Percentiles rank a stretch among this genome's conserved stretches.
Evolutionary conservation across 164 flowering plant genomes (phyloP).

Genomic region (Liriodendron chinense): DNA sequence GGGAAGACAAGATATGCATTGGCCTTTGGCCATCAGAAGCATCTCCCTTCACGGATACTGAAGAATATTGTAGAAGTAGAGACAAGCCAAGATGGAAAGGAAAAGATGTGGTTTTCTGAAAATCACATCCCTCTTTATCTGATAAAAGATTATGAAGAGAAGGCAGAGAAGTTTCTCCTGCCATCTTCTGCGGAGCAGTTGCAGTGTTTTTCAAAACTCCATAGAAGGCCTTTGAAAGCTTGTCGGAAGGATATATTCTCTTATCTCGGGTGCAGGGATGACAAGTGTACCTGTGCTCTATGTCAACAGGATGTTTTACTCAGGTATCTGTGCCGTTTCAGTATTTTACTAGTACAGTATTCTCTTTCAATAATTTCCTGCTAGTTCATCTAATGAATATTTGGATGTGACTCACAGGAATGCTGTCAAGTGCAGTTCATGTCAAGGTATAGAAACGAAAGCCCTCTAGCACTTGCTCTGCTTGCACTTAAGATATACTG

Average conservation of each 20-base stretch:
- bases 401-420: conserved; percentile 45
- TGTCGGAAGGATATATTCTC: conserved; percentile 53
- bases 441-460: conserved; percentile 61
- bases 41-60: conserved; percentile 85
- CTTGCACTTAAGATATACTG: background rate
- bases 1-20: conserved; percentile 62
- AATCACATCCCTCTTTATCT: conserved; percentile 73
- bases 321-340: conserved; percentile 38
- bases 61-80: conserved; percentile 67
- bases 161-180: conserved; percentile 19
- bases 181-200: conserved; percentile 24
- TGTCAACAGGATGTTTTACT: conserved; percentile 63
- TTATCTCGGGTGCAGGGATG: conserved; percentile 54
- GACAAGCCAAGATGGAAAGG: conserved; percentile 49
- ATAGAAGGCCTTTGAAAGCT: conserved; percentile 51
- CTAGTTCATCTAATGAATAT: conserved; percentile 10
- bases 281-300: conserved; percentile 53
- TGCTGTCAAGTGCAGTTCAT: conserved; percentile 63
- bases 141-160: conserved; percentile 77
- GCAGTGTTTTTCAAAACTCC: conserved; percentile 34
- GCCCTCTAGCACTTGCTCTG: background rate
- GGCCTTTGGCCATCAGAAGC: conserved; percentile 73
- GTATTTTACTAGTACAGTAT: background rate
- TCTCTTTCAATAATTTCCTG: conserved; percentile 8
- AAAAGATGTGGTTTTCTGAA: conserved; percentile 81